Percentiles rank a stretch among this genome's conserved stretches.
Evolutionary conservation across 371 early-diverging fungal genomes (phyloP).

Genomic region (Actinomucor elegans): DNA sequence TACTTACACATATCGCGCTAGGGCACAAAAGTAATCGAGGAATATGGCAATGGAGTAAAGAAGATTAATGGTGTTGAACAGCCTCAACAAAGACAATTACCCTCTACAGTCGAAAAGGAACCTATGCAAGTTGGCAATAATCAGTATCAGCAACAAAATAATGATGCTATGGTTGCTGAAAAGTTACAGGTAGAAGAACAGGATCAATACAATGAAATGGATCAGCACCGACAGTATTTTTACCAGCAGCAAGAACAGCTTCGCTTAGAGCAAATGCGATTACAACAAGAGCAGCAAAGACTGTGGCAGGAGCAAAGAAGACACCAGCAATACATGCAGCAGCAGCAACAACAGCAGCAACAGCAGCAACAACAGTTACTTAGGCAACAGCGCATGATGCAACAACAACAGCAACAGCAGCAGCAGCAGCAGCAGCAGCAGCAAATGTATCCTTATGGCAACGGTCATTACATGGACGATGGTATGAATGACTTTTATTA

Average conservation of each 20-base stretch:
- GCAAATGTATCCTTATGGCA: neutral
- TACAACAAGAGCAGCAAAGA: neutral
- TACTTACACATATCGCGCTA: slow-evolving; percentile 4
- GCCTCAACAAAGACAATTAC: neutral
- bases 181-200: neutral
- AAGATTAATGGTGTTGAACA: slow-evolving; percentile 40
- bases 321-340: neutral
- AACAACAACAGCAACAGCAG: neutral
- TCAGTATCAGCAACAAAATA: neutral
- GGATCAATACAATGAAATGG: neutral
- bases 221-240: neutral
- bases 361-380: neutral
- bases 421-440: neutral
- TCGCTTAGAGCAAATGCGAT: neutral
- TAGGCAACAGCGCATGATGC: slow-evolving; percentile 3
- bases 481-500: no score
- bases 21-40: slow-evolving; percentile 41
- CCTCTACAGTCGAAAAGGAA: neutral
- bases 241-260: neutral
- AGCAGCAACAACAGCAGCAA: neutral
- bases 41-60: slow-evolving; percentile 35
- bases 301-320: neutral
- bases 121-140: neutral
- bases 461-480: neutral
- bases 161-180: neutral